A percentile compares a stretch with the other conserved stretches of the same genome.
Conservation (phyloP, 148 eudicot genomes). For the Oxyria digyna region DNA sequence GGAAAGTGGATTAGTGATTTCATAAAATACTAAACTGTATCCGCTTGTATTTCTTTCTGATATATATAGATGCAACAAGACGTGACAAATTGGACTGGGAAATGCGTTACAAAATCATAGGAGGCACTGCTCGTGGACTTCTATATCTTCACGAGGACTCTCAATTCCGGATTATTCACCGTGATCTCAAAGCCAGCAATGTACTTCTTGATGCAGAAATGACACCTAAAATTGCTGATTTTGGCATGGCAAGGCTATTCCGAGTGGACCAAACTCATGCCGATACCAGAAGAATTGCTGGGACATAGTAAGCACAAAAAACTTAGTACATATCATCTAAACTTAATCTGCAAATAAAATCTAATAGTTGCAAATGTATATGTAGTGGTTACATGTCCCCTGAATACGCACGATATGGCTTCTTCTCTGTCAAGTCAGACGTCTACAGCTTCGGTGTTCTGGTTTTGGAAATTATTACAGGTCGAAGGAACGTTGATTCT, state of each 20-base stretch:
- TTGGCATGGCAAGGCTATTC: constrained; percentile 24
- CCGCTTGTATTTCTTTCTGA: background rate
- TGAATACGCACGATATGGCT: constrained; percentile 25
- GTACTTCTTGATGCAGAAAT: constrained; percentile 16
- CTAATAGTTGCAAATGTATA: background rate
- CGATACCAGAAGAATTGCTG: constrained; percentile 18
- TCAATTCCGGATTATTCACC: constrained; percentile 11
- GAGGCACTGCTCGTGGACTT: constrained; percentile 39
- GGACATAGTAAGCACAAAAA: constrained; percentile 21
- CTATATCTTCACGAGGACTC: constrained; percentile 60
- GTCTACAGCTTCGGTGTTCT: constrained; percentile 48
- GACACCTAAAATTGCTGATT: constrained; percentile 29
- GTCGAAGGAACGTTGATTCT: constrained; percentile 8
- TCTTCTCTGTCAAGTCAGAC: constrained; percentile 32
- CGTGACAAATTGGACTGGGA: background rate
- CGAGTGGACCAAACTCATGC: constrained; percentile 12
- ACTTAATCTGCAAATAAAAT: background rate
- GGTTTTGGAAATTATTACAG: constrained; percentile 33
- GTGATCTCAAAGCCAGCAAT: constrained; percentile 25
- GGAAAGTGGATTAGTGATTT: background rate
- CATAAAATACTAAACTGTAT: background rate
- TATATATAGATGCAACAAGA: background rate
- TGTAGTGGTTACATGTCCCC: constrained; percentile 36
- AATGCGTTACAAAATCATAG: constrained; percentile 1
- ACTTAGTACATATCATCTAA: background rate